Evolutionary conservation across 805 yeast genomes (phyloP), one percentile per base, ranked within the genome.

Genomic region (Dipodascus geniculatus): DNA sequence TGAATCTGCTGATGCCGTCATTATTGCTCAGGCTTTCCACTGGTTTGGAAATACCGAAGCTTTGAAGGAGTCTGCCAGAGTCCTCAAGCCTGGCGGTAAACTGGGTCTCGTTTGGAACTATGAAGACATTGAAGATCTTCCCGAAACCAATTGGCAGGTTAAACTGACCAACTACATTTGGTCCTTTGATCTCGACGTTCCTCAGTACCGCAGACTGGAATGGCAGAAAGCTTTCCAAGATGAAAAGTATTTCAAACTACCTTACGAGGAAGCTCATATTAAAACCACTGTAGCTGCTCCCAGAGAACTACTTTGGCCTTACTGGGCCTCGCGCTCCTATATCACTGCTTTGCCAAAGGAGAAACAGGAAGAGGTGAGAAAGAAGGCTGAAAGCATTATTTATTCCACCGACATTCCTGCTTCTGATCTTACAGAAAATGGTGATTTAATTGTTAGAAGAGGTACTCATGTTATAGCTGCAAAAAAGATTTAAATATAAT

Each of bases 1-100:
- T 54, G 57, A 63, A 24, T 65, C 76, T 0, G 70, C 72, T 20
- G 85, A 80, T 63, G 73, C 75, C 0, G 66, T 81, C 1, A 67
- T 79, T 8, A 65, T 77, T 8, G 84, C 85, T 0, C 85, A 81
- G 59, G 86, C 79, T 0, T 81, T 77, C 62, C 86, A 81, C 58
- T 81, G 86, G 86, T 81, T 81, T 65, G 73, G 79, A n/a, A 80
- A 78, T 58, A 48, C 56, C 1, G 69, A 67, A 6, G 68, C 82
- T 0, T 60, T 81, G 33, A 63, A 67, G 53, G 86, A 81, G 61
- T 61, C 81, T 22, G 56, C 66, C 48, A 66, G 86, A 17, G 78
- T 81, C 0, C 68, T 81, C 59, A 76, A 74, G 56, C 73, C 75
- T 1, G 63, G 61, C 4, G 84, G 83, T 0, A 68, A 66, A 48